Evolutionary conservation across 495 filamentous ascomycete genomes (phyloP), one percentile per base, ranked within the genome.

Genomic region (Endocarpon pusillum): DNA sequence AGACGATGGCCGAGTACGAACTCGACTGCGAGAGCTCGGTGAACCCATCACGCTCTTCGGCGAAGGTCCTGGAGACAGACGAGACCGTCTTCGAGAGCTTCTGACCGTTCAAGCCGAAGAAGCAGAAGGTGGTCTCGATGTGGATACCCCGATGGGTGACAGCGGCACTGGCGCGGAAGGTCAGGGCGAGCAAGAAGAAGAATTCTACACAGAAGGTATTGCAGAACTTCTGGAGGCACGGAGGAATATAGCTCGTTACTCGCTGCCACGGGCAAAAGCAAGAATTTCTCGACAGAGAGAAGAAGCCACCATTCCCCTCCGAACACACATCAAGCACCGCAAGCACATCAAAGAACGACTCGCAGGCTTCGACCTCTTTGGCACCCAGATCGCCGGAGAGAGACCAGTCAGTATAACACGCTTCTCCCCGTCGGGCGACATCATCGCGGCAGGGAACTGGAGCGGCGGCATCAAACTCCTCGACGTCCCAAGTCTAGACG

Each of bases 21-120:
- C 69, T 17, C 73, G 73, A 22, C 59, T 96, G 34, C 76, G 91
- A 44, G 76, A 86, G 43, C 62, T 94, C 22, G 81, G 79, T 8
- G 76, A 99, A 49, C 91, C 89, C 2, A 77, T 96, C 36, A 99
- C 91, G 3, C 65, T 96, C 0, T 99, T 99, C 44, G 89, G 83
- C 28, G 89, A 99, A 63, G 85, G 82, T 4, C 78, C 78, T 0
- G 73, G 62, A 4, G 87, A 96, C 43, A 64, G 89, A 37, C 67
- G 89, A 58, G 89, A 94, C 41, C 70, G 89, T 36, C 50, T 99
- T 39, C 73, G 89, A 45, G 78, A 82, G 48, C 58, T 96, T 0
- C 61, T 96, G 25, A 75, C 76, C 2, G 67, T 70, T 21, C 61
- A 81, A 38, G 70, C 72, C n/a, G 83, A 91, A 42, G 54, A 63